Base-by-base conservation (phyloP, 345 rosid genomes). In the Linum trigynum region DNA sequence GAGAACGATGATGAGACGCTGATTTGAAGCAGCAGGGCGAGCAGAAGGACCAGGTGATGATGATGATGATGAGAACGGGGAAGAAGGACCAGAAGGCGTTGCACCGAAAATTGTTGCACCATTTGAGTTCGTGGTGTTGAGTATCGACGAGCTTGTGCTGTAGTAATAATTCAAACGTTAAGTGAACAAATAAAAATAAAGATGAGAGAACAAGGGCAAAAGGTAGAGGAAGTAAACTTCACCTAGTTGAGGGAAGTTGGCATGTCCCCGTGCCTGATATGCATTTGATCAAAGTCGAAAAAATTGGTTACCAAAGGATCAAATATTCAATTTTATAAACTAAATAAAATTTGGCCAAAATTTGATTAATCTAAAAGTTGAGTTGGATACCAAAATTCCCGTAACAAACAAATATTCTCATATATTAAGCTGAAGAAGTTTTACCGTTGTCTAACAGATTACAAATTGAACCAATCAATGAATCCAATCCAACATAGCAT, bases 91-190 rank as follows among this genome's bases (percentile, higher is more conserved):
- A 3, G 80, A 62, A 65, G 90, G 94, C 1, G 81, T 88, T 0
- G 85, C 90, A 10, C 90, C 90, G 38, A 68, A 87, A 39, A 85
- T 86, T 0, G 77, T 78, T 1, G 87, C 81, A 1, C 92, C 92
- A 11, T 82, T 80, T 43, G 90, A 80, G 71, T 80, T 83, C 37
- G 90, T 87, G 16, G 88, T 80, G 81, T 87, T 84, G 69, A 85
- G 69, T 43, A 85, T 64, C 23, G 94, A 83, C 40, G 94, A 73
- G 71, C 78, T 83, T 50, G 86, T 87, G 76, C 94, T 87, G 86
- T 70, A 69, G 7, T 5, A 4, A 4, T 9, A 59, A 14, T 55
- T 55, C 15, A 5, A 55, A 5, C n/a, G 12, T 59, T 32, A 36
- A 39, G 17, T 14, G 45, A 40, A n/a, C 43, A 7, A 62, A 39